These are phyloP conservation scores for Alternaria postmessia DNA, from an alignment of 2,329 filamentous ascomycete species.

Conservation along the genomic window DNA sequence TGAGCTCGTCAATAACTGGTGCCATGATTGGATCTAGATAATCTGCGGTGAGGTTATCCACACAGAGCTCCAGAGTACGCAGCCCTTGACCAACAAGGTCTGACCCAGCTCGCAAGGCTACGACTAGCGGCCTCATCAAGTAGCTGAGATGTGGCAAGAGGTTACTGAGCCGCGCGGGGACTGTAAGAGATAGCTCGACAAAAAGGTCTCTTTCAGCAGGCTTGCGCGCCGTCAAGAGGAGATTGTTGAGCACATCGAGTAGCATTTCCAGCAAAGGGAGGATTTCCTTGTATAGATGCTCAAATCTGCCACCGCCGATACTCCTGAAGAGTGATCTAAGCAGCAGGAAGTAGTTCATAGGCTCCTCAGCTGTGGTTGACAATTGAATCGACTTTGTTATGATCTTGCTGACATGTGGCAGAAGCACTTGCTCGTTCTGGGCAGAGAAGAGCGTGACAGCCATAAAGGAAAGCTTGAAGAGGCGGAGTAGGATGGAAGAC, in stretches of 20 bases:
- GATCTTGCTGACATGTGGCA: conserved; percentile 96
- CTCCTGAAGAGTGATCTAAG: conserved; percentile 92
- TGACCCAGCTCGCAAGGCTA: conserved; percentile 87
- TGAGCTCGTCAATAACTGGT: conserved; percentile 96
- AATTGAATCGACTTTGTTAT: conserved; percentile 97
- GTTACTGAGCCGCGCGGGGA: conserved; percentile 92
- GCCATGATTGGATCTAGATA: conserved; percentile 99
- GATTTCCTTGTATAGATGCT: conserved; percentile 98
- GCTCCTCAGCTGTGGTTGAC: conserved; percentile 93
- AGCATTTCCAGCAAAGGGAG: conserved; percentile 96
- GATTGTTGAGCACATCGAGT: conserved; percentile 93
- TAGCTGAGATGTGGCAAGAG: conserved; percentile 94
- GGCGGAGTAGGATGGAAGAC: conserved; percentile 86
- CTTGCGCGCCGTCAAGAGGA: conserved; percentile 88
- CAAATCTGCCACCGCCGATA: conserved; percentile 96
- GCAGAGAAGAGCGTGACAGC: conserved; percentile 93
- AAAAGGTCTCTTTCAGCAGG: conserved; percentile 93
- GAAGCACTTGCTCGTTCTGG: conserved; percentile 93
- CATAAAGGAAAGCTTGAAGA: conserved; percentile 99
- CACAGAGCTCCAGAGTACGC: conserved; percentile 91
- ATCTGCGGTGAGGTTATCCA: conserved; percentile 97
- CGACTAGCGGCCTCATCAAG: conserved; percentile 96
- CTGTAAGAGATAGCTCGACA: conserved; percentile 94
- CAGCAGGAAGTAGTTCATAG: conserved; percentile 98
- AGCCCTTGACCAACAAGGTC: conserved; percentile 95